Percentiles rank a stretch among this genome's conserved stretches.
Evolutionary conservation across 202 grass and related monocot genomes (phyloP).

Genomic region (Setaria viridis): DNA sequence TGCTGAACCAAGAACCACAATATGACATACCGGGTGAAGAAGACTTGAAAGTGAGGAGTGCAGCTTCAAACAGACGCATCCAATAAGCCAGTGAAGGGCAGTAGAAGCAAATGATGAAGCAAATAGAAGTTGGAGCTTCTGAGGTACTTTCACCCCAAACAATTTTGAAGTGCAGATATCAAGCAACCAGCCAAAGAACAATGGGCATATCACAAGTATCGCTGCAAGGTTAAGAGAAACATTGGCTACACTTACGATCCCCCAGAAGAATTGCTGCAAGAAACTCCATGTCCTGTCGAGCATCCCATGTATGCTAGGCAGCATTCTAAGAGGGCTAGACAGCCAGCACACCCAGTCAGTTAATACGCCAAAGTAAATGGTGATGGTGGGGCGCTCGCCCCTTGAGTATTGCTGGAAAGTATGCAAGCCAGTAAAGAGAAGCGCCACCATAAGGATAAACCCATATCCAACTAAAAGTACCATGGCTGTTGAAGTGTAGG

Average conservation of each 20-base stretch:
- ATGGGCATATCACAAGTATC: slow-evolving; percentile 31
- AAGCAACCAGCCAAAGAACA: slow-evolving; percentile 51
- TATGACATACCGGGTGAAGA: slow-evolving; percentile 34
- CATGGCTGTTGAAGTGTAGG: slow-evolving; percentile 29
- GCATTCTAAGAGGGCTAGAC: slow-evolving; percentile 28
- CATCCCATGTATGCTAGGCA: slow-evolving; percentile 36
- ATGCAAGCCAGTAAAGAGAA: slow-evolving; percentile 21
- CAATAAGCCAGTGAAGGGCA: slow-evolving; percentile 50
- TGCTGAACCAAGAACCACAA: not conserved
- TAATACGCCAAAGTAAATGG: slow-evolving; percentile 27
- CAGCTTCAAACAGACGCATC: slow-evolving; percentile 33
- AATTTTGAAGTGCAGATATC: slow-evolving; percentile 55
- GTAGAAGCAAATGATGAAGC: slow-evolving; percentile 44
- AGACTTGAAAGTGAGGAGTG: slow-evolving; percentile 9
- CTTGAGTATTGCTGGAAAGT: slow-evolving; percentile 37
- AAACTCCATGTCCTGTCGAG: slow-evolving; percentile 18
- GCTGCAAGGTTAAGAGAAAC: slow-evolving; percentile 42
- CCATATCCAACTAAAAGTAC: slow-evolving; percentile 39
- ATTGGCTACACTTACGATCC: slow-evolving; percentile 40
- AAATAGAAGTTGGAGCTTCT: slow-evolving; percentile 37
- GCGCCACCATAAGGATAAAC: slow-evolving; percentile 5
- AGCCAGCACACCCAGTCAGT: not conserved
- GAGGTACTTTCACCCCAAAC: slow-evolving; percentile 40
- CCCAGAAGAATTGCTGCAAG: slow-evolving; percentile 30
- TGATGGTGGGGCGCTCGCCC: slow-evolving; percentile 15